Conservation (phyloP, 208 protist species). For the Trypanosoma theileri region DNA sequence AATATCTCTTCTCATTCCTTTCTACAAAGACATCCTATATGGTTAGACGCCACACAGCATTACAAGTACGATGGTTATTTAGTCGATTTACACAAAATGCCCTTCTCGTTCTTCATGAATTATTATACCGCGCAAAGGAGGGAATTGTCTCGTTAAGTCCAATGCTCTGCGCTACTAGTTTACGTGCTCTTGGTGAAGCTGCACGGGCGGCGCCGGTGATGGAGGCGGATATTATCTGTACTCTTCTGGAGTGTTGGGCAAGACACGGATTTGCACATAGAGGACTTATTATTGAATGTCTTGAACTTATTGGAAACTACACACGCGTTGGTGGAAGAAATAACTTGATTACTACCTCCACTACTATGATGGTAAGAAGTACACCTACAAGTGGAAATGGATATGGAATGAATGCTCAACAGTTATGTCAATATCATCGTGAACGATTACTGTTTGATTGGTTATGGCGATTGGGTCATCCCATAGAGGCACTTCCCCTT, state of each 20-base stretch:
- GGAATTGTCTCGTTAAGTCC: slow-evolving; percentile 48
- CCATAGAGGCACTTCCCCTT: slow-evolving; percentile 61
- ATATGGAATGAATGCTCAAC: slow-evolving; percentile 19
- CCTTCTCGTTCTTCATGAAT: slow-evolving; percentile 49
- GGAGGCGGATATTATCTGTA: slow-evolving; percentile 54
- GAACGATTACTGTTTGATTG: slow-evolving; percentile 59
- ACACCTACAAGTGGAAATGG: not conserved
- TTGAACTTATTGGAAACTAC: slow-evolving; percentile 40
- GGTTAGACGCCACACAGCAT: slow-evolving; percentile 56
- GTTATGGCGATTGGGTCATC: slow-evolving; percentile 63
- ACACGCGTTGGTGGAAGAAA: not conserved
- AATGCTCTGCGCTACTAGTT: slow-evolving; percentile 54
- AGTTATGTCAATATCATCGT: slow-evolving; percentile 43
- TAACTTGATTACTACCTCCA: too few relatives aligned
- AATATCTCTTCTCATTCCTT: slow-evolving; percentile 68
- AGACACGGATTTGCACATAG: slow-evolving; percentile 58
- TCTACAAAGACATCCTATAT: slow-evolving; percentile 38
- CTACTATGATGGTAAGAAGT: not conserved
- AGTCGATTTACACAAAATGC: slow-evolving; percentile 40
- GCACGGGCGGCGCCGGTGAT: slow-evolving; percentile 49
- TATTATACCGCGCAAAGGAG: slow-evolving; percentile 52
- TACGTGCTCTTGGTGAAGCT: slow-evolving; percentile 67
- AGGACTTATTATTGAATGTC: slow-evolving; percentile 48
- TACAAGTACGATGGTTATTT: slow-evolving; percentile 55
- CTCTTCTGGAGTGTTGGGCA: slow-evolving; percentile 77